Evolutionary conservation across 1,139 yeast genomes (phyloP), one percentile per base, ranked within the genome.

Genomic region (Kazachstania sp.): DNA sequence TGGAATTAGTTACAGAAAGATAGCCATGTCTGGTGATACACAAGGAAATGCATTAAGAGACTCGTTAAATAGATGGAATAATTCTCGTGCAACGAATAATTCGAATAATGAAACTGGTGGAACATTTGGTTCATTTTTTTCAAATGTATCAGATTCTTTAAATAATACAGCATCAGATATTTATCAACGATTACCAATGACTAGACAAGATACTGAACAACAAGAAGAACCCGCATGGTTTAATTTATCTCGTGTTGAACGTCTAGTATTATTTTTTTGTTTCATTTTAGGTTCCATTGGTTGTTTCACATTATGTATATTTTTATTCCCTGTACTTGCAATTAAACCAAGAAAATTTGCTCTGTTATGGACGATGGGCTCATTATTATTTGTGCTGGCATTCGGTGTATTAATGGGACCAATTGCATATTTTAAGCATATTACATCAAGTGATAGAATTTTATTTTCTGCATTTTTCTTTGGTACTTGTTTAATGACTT

Each of bases 341-440:
- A 69, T 90, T 47, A 82, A 86, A 58, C 98, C 98, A 15, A 74
- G 95, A 48, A 92, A 92, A 65, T 92, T 92, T 62, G 97, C 86
- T 4, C 67, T 83, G 57, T 63, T 94, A 40, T 92, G 98, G 98
- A 81, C 96, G 1, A 73, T 92, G 66, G 98, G 97, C 0, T 85
- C 95, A 1, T 62, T 92, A 16, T 69, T 92, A 41, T 92, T 92
- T 68, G 86, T 92, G 38, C 67, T 86, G 8, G 87, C 96, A 23
- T 92, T 92, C 67, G 97, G 97, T 1, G 79, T 87, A 11, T 68
- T 92, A 30, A 97, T 90, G 68, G 98, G 98, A 0, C 97, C 97
- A 0, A 73, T 81, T 31, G 83, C 84, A 39, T 92, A 88, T 61
- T 56, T 79, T 45, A 70, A 74, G 47, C 98, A 92, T 64, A 73